Percentiles rank a stretch among this genome's conserved stretches.
phyloP scores from a whole-genome alignment of 352 stramenopile genomes.

The Globisporangium lucens region DNA sequence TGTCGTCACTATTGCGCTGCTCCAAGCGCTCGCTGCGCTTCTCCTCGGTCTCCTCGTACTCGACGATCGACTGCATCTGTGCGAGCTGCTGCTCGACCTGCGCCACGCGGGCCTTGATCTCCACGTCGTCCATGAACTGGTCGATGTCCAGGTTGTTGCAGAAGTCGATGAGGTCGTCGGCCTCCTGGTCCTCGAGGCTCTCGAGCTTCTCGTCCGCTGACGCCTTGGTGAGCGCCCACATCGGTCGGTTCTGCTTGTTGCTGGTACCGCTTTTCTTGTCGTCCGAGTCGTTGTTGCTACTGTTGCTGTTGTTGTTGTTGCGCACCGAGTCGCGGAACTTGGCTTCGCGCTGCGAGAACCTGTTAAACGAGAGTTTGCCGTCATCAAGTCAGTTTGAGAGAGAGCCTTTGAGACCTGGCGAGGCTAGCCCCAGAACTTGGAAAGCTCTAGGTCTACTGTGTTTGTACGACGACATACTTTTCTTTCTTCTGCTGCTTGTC shows the following conservation, averaged over 20 bases:
- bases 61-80: conserved; percentile 84
- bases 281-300: conserved; percentile 20
- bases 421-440: neutral
- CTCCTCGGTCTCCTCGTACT: conserved; percentile 73
- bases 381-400: neutral
- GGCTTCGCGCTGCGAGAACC: conserved; percentile 72
- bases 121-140: conserved; percentile 92
- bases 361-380: conserved; percentile 15
- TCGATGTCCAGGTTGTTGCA: conserved; percentile 92
- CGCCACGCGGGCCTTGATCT: conserved; percentile 76
- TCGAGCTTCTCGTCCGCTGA: conserved; percentile 75
- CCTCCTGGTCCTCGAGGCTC: conserved; percentile 72
- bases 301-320: conserved; percentile 25
- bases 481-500: conserved; percentile 66
- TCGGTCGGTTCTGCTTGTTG: conserved; percentile 42
- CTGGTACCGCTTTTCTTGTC: conserved; percentile 15
- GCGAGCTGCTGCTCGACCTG: conserved; percentile 90
- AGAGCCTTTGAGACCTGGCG: neutral
- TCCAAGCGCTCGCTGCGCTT: conserved; percentile 83
- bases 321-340: conserved; percentile 69
- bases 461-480: conserved; percentile 20
- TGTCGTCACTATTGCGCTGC: conserved; percentile 54
- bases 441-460: neutral
- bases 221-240: conserved; percentile 91
- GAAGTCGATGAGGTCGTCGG: conserved; percentile 92